phyloP scores from a whole-genome alignment of 2,329 filamentous ascomycete genomes.

The Hypoxylon sp. region DNA sequence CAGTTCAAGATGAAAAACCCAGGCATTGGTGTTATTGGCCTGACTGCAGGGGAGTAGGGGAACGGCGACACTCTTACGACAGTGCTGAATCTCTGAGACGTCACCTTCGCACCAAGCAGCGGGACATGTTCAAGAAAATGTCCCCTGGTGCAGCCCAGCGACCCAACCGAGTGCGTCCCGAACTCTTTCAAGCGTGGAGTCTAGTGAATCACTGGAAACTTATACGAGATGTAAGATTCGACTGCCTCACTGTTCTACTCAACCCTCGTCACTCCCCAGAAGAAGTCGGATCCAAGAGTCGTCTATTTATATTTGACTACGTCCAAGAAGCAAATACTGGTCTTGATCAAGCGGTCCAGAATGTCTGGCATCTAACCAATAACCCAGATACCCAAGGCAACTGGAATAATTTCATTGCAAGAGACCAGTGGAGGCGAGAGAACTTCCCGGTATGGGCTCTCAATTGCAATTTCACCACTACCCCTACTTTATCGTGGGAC shows the following conservation, averaged over 20 bases:
- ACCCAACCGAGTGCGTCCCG: background rate
- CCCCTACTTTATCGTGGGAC: background rate
- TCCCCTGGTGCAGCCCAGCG: background rate
- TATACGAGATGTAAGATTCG: background rate
- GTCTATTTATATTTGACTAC: background rate
- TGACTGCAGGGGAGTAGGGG: background rate
- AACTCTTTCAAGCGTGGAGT: background rate
- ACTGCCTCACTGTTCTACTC: background rate
- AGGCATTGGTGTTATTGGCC: slow-evolving; percentile 18
- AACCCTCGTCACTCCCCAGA: background rate
- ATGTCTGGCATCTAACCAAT: background rate
- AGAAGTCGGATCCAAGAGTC: no score
- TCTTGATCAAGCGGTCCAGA: background rate
- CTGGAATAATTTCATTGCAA: background rate
- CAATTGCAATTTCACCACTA: background rate
- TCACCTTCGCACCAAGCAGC: slow-evolving; percentile 12
- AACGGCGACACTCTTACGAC: background rate
- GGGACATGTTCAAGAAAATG: background rate
- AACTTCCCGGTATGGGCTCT: background rate
- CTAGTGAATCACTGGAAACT: background rate
- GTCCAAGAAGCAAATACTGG: background rate
- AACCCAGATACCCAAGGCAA: background rate
- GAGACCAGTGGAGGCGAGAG: background rate
- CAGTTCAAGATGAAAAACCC: background rate
- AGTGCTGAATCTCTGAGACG: background rate